Base-by-base conservation (phyloP, 441 rosid genomes). In the Pelargonium cotyledonis region DNA sequence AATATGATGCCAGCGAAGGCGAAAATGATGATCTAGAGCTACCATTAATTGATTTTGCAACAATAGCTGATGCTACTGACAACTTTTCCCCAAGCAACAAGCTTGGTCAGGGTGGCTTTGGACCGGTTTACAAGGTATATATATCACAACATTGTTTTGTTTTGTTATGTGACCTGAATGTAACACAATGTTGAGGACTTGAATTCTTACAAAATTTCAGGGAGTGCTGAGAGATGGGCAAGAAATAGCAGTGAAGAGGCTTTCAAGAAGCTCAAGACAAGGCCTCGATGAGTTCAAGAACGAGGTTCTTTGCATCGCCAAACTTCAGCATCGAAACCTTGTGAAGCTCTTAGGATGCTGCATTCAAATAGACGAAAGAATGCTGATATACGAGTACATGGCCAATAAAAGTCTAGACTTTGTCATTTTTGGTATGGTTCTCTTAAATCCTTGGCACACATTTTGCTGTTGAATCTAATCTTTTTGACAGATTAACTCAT, bases 71-170 rank as follows among this genome's bases (percentile, higher is more conserved):
- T 12, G 82, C 84, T 65, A 81, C 85, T 4, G 44, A 69, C 11
- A 66, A 75, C 49, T 81, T 81, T 68, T 79, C 83, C 4, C 16
- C 43, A 0, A 16, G 68, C 63, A 77, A 81, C 16, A 83, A 83
- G 77, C 69, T 83, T 7, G 85, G 83, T 68, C 83, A 81, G 69
- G 83, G 86, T 55, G 83, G 83, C 16, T 83, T 69, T 46, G 83
- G 85, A 57, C 81, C 80, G 8, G 83, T 76, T 1, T 80, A 71
- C 67, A 76, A 68, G 77, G 83, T 73, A 67, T 67, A 8, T 2
- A 15, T 55, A 29, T 8, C 26, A 35, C 35, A 14, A 35, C 31
- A 15, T 16, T 55, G 23, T 7, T n/a, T 4, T 1, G 0, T 53
- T 0, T 53, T 53, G n/a, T 2, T 3, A 5, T 2, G 8, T 1